Base-by-base conservation (phyloP, 768 basidiomycete species). In the Trametes elegans region DNA sequence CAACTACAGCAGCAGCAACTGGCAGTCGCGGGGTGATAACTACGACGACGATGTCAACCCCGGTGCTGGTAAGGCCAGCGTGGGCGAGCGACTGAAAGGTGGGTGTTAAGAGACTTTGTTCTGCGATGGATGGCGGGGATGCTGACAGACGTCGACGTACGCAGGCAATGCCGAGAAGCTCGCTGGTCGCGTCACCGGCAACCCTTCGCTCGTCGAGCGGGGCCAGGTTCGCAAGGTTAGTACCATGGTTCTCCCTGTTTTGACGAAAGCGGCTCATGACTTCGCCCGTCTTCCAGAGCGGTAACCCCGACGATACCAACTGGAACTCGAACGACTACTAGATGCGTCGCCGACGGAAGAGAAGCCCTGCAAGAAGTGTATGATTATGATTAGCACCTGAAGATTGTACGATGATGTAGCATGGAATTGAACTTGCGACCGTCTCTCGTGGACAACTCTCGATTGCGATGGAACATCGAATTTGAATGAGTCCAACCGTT, bases 41-140 rank as follows among this genome's bases (percentile, higher is more conserved):
- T 24, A 35, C 27, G 26, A 28, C 32, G 41, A 41, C 19, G 42
- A 40, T n/a, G 44, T 31, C 19, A 34, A n/a, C 19, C 43, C 38
- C n/a, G 50, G 54, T 23, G 40, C 52, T 16, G 50, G 48, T 0
- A 53, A 59, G 44, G 34, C 55, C 4, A 58, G 58, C 10, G 28
- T 55, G 39, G 56, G 55, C 32, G 43, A 63, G 39, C 43, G 53
- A 7, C 21, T 60, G 19, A 63, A 55, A 46, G 62, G 62, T 63
- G 42, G 2, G 55, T 27, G 23, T 34, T 19, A 21, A 7, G 27
- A 4, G 3, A 5, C 13, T 26, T 14, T 16, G 14, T 8, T 4
- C 23, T 13, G 29, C 35, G 13, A 10, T 27, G 11, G 24, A 29
- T 6, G n/a, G n/a, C n/a, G n/a, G 7, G n/a, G 18, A 28, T 31